Evolutionary conservation across 257 asterid species (phyloP).

Genomic region (Rauvolfia tetraphylla): DNA sequence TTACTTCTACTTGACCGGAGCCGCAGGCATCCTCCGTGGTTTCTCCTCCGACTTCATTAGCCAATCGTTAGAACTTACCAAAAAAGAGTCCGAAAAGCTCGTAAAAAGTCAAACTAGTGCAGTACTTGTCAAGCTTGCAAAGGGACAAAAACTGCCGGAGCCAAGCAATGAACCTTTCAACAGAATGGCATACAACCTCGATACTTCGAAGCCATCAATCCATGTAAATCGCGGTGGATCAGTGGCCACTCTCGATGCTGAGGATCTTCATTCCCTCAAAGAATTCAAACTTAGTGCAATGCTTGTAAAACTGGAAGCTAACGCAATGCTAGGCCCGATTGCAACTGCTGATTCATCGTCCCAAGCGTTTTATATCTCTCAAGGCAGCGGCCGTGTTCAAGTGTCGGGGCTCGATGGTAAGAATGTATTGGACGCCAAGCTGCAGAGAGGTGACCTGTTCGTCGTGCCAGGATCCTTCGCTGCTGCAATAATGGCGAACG

Average conservation of each 20-base stretch:
- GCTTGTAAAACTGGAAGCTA: conserved; percentile 19
- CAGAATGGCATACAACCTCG: conserved; percentile 5
- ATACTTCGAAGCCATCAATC: background rate
- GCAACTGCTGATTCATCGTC: conserved; percentile 24
- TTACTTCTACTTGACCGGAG: conserved; percentile 39
- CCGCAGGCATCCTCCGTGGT: conserved; percentile 26
- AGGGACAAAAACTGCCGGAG: conserved; percentile 20
- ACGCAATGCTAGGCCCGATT: conserved; percentile 21
- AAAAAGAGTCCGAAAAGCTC: conserved; percentile 22
- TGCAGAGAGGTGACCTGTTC: conserved; percentile 29
- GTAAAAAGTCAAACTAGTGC: conserved; percentile 27
- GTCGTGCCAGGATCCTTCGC: conserved; percentile 41
- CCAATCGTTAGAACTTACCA: conserved; percentile 18
- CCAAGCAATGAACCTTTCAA: background rate
- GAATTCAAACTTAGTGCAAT: conserved; percentile 27
- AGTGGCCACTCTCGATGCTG: background rate
- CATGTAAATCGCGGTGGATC: background rate
- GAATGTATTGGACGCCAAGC: conserved; percentile 21
- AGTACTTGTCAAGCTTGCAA: conserved; percentile 17
- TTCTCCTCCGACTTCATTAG: conserved; percentile 31
- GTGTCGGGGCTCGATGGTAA: conserved; percentile 36
- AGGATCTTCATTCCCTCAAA: conserved; percentile 16
- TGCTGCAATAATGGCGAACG: conserved; percentile 26
- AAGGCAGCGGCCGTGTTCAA: conserved; percentile 38
- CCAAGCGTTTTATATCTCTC: conserved; percentile 23